A percentile compares a stretch with the other conserved stretches of the same genome.
Conservation (phyloP, 345 rosid genomes). For the Balakata baccata region DNA sequence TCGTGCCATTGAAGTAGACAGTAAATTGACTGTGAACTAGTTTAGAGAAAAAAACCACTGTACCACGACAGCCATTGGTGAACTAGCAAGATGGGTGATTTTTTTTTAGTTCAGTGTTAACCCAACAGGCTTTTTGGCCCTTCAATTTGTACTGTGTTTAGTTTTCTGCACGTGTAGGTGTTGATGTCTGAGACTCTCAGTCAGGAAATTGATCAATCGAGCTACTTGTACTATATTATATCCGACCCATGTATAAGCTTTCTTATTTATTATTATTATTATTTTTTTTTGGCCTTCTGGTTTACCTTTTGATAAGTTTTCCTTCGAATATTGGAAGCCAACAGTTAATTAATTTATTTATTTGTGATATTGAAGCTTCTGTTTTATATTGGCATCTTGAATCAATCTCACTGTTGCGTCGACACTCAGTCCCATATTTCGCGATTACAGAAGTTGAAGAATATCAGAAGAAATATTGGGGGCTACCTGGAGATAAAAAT, state of each 20-base stretch:
- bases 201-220: not conserved
- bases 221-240: not conserved
- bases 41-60: slow-evolving; percentile 12
- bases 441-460: too few species aligned
- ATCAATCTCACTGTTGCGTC: too few species aligned
- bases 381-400: too few species aligned
- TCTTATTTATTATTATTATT: too few species aligned
- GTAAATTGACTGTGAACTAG: slow-evolving; percentile 31
- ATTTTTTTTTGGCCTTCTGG: not conserved
- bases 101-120: slow-evolving; percentile 12
- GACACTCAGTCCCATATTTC: too few species aligned
- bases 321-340: too few species aligned
- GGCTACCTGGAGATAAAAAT: too few species aligned
- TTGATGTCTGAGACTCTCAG: not conserved
- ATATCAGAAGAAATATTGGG: too few species aligned
- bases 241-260: not conserved
- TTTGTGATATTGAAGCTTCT: too few species aligned
- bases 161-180: not conserved
- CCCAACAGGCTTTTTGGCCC: not conserved
- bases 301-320: not conserved
- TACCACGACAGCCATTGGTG: not conserved
- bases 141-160: not conserved
- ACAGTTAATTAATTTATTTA: too few species aligned
- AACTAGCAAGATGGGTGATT: slow-evolving; percentile 14
- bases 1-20: not conserved